These are phyloP conservation scores for Podospora bellae-mahoneyi DNA, from an alignment of 495 filamentous ascomycete genomes.

Conservation along the genomic window DNA sequence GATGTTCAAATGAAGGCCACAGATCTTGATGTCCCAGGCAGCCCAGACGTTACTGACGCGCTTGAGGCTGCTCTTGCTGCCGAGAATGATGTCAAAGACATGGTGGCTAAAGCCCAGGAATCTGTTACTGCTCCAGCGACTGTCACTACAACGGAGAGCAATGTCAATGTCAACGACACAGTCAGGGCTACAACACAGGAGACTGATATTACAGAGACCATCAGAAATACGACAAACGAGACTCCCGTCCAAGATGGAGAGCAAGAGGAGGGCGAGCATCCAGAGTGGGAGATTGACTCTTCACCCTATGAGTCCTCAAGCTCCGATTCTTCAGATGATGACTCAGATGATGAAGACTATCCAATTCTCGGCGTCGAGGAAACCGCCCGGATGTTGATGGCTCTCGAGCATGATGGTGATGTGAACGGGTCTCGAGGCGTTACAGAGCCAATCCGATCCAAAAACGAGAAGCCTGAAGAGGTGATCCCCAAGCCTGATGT, in stretches of 20 bases:
- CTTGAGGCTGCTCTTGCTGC: conserved; percentile 45
- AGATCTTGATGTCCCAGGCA: conserved; percentile 26
- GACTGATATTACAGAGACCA: neutral
- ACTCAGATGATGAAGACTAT: conserved; percentile 55
- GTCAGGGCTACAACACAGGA: neutral
- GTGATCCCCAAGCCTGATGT: conserved; percentile 70
- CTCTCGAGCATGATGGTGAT: conserved; percentile 66
- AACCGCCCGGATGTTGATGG: conserved; percentile 76
- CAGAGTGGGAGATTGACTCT: conserved; percentile 60
- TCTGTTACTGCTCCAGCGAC: neutral
- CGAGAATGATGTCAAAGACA: conserved; percentile 20
- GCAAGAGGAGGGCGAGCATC: conserved; percentile 30
- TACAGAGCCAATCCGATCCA: conserved; percentile 57
- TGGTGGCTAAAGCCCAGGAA: neutral
- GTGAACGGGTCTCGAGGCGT: conserved; percentile 42
- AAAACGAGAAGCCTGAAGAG: conserved; percentile 70
- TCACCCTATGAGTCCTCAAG: conserved; percentile 49
- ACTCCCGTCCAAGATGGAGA: neutral
- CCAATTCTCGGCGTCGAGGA: conserved; percentile 67
- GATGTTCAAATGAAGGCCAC: neutral
- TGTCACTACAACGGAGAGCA: too few species aligned
- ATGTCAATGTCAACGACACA: neutral
- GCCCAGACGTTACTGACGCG: conserved; percentile 40
- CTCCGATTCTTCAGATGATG: conserved; percentile 42
- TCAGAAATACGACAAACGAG: neutral